These are phyloP conservation scores for Funneliformis mosseae DNA, from an alignment of 192 early-diverging fungal species.

Conservation along the genomic window DNA sequence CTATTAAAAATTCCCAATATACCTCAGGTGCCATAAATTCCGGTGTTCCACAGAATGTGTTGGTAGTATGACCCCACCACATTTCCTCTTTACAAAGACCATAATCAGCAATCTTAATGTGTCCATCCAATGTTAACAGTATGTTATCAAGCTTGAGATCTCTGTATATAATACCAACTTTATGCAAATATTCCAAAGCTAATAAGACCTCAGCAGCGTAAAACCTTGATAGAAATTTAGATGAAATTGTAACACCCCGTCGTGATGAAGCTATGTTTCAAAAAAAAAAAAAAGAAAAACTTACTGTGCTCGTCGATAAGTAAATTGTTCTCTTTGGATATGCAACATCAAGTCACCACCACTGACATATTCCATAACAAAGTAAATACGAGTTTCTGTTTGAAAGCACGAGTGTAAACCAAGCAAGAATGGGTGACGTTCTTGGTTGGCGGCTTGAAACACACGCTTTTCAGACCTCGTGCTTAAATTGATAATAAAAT, in stretches of 20 bases:
- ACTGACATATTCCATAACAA: conserved; percentile 97
- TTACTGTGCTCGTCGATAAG: conserved; percentile 85
- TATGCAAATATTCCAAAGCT: conserved; percentile 95
- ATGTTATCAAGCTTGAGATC: conserved; percentile 99
- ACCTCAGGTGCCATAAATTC: conserved; percentile 98
- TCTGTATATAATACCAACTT: conserved; percentile 91
- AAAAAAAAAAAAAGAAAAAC: neutral
- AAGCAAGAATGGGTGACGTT: conserved; percentile 93
- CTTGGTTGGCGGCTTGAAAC: conserved; percentile 87
- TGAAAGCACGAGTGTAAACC: conserved; percentile 97
- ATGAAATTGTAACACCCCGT: no score
- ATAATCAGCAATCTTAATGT: conserved; percentile 98
- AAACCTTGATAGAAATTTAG: conserved; percentile 50
- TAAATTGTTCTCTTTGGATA: conserved; percentile 91
- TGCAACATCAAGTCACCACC: conserved; percentile 99
- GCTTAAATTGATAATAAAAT: conserved; percentile 33
- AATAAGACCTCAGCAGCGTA: conserved; percentile 96
- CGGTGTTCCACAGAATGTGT: conserved; percentile 97
- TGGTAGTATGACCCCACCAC: conserved; percentile 83
- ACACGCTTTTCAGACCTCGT: conserved; percentile 94
- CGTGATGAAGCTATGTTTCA: no score
- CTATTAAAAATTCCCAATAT: neutral
- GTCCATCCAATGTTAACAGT: conserved; percentile 85
- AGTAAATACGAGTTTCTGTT: conserved; percentile 92
- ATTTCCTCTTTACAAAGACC: conserved; percentile 98